Conservation (phyloP, 2,329 filamentous ascomycete species). For the Westerdykella sp. region DNA sequence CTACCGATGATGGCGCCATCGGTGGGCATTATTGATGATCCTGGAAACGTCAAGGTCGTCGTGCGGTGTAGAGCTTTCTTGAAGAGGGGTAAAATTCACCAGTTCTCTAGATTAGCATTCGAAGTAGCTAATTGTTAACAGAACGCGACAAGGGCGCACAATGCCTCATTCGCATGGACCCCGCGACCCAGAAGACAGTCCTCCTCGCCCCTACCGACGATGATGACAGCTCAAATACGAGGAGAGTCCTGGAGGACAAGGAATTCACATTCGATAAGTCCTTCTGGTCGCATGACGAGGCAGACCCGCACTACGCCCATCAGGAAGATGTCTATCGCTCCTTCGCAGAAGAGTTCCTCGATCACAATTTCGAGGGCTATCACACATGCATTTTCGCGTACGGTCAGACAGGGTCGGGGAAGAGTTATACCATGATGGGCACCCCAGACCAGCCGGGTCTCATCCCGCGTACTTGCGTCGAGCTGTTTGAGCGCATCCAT, state of each 20-base stretch:
- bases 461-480: slow-evolving; percentile 91
- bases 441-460: slow-evolving; percentile 75
- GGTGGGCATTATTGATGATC: slow-evolving; percentile 35
- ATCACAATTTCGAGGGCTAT: slow-evolving; percentile 99
- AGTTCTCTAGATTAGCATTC: not conserved
- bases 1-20: slow-evolving; percentile 25
- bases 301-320: slow-evolving; percentile 78
- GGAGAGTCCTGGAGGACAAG: slow-evolving; percentile 79
- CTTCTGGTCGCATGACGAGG: slow-evolving; percentile 86
- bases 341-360: slow-evolving; percentile 91
- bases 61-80: slow-evolving; percentile 46
- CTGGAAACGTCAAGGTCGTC: slow-evolving; percentile 48
- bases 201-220: slow-evolving; percentile 62
- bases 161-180: slow-evolving; percentile 91
- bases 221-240: slow-evolving; percentile 51
- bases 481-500: slow-evolving; percentile 90
- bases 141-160: slow-evolving; percentile 73
- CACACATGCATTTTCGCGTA: slow-evolving; percentile 99
- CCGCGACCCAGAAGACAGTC: slow-evolving; percentile 75
- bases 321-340: slow-evolving; percentile 93
- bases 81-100: slow-evolving; percentile 35
- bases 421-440: slow-evolving; percentile 99
- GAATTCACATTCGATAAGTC: slow-evolving; percentile 95
- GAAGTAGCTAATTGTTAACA: slow-evolving; percentile 38
- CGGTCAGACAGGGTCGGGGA: slow-evolving; percentile 93